A percentile compares a stretch with the other conserved stretches of the same genome.
These are phyloP conservation scores for Salvia rosmarinus DNA, from an alignment of 257 asterid species.

Conservation along the genomic window DNA sequence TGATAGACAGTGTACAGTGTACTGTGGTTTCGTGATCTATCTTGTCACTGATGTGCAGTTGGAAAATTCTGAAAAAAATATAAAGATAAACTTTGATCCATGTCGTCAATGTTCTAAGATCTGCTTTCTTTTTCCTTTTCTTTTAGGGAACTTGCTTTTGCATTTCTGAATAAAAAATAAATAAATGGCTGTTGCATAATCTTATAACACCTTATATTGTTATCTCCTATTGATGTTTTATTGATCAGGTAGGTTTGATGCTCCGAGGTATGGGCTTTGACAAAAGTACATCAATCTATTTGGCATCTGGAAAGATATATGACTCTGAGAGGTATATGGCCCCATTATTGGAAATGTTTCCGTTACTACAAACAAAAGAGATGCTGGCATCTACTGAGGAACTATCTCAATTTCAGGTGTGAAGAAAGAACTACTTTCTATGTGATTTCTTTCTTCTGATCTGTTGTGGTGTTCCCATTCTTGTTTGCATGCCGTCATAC, in stretches of 20 bases:
- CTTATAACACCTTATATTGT: slow-evolving; percentile 11
- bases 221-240: slow-evolving; percentile 31
- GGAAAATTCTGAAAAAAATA: not conserved
- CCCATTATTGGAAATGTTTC: slow-evolving; percentile 92
- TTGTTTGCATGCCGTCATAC: slow-evolving; percentile 20
- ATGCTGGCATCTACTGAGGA: slow-evolving; percentile 85
- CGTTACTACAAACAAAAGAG: slow-evolving; percentile 87
- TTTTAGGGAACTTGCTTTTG: not conserved
- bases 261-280: slow-evolving; percentile 98
- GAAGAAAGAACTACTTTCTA: slow-evolving; percentile 17
- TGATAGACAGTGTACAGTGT: not conserved
- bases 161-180: not conserved
- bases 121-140: not conserved
- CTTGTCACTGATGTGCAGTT: not conserved
- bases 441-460: slow-evolving; percentile 15
- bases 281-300: slow-evolving; percentile 75
- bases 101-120: slow-evolving; percentile 21
- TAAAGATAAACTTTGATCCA: not conserved
- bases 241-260: slow-evolving; percentile 93
- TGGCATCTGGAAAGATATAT: slow-evolving; percentile 95
- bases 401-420: slow-evolving; percentile 91
- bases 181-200: slow-evolving; percentile 18
- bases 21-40: slow-evolving; percentile 2
- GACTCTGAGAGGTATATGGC: slow-evolving; percentile 93
- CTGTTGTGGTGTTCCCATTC: not conserved